Conservation (phyloP, 2,329 filamentous ascomycete genomes). For the Lithohypha guttulata region DNA sequence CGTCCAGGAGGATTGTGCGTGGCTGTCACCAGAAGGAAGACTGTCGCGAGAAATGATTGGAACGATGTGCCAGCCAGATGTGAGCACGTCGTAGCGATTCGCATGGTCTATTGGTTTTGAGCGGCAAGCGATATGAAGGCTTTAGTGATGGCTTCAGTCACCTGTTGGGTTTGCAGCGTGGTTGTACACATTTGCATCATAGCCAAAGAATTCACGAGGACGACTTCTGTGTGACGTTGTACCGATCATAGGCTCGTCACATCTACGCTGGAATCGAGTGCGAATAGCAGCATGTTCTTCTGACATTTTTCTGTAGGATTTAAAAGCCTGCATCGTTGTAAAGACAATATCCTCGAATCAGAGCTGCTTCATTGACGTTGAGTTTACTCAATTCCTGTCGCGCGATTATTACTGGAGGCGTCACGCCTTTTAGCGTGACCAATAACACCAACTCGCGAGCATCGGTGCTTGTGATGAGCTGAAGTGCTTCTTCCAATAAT, state of each 20-base stretch:
- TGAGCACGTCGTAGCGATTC: too few relatives aligned
- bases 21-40: too few relatives aligned
- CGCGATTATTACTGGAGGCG: background rate
- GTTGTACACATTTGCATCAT: constrained; percentile 5
- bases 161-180: constrained; percentile 1
- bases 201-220: constrained; percentile 3
- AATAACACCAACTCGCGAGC: constrained; percentile 4
- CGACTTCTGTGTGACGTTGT: constrained; percentile 4
- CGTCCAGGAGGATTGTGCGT: too few relatives aligned
- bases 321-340: too few relatives aligned
- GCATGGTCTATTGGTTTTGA: constrained; percentile 1
- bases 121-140: constrained; percentile 4
- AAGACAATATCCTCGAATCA: too few relatives aligned
- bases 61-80: too few relatives aligned
- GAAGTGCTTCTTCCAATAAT: too few relatives aligned
- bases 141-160: constrained; percentile 3
- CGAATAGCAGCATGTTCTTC: constrained; percentile 1
- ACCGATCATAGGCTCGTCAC: background rate
- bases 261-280: background rate
- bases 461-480: constrained; percentile 7
- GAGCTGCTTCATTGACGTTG: background rate
- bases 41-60: too few relatives aligned
- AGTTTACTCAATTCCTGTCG: background rate
- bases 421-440: background rate
- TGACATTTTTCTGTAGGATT: background rate